These are phyloP conservation scores for Dysphania ambrosioides DNA, from an alignment of 148 eudicot species.

Conservation along the genomic window DNA sequence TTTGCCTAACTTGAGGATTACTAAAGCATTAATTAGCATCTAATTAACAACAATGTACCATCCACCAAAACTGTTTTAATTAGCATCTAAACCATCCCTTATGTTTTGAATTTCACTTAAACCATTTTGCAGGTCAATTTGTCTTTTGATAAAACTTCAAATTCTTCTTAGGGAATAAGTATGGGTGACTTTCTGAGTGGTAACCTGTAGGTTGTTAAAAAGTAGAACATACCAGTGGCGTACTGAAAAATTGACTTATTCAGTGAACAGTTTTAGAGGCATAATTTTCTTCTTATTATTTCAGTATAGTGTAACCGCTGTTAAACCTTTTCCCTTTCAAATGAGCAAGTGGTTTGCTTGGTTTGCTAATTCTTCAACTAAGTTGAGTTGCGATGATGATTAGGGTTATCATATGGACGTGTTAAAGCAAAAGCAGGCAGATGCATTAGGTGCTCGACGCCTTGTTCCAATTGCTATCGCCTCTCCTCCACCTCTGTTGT, in stretches of 20 bases:
- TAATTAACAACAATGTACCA: not conserved
- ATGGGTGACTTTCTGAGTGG: not conserved
- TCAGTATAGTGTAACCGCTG: too few species aligned
- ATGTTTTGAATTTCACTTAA: not conserved
- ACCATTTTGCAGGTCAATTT: not conserved
- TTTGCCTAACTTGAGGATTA: not conserved
- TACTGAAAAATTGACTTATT: too few species aligned
- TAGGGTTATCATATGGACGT: conserved; percentile 89
- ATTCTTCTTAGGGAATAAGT: not conserved
- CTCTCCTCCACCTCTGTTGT: conserved; percentile 22
- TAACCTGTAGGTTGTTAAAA: too few species aligned
- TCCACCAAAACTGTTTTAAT: not conserved
- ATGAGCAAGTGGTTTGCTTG: not conserved
- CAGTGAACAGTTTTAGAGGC: too few species aligned
- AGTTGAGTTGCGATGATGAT: conserved; percentile 12
- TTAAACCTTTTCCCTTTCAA: not conserved
- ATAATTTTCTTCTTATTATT: too few species aligned
- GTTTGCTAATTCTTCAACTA: not conserved
- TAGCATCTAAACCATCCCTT: too few species aligned
- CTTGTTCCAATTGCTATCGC: conserved; percentile 17
- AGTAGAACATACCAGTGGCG: not conserved
- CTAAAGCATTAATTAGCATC: not conserved
- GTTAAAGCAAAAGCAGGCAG: conserved; percentile 55
- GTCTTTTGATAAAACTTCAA: too few species aligned
- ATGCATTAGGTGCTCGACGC: conserved; percentile 34